A percentile compares a stretch with the other conserved stretches of the same genome.
Conservation (phyloP, 805 yeast species). For the Diddensiella caesifluorescens region DNA sequence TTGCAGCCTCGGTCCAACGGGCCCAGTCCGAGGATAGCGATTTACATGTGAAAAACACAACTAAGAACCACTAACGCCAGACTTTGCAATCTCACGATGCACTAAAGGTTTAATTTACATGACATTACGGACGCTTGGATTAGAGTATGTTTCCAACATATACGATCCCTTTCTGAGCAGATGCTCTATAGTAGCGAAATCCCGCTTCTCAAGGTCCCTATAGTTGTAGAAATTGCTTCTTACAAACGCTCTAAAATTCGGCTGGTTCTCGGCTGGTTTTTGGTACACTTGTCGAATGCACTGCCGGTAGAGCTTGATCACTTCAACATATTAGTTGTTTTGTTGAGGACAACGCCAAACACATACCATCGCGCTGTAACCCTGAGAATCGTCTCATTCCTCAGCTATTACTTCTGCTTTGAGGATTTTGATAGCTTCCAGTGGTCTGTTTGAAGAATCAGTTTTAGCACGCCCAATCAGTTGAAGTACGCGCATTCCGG, state of each 20-base stretch:
- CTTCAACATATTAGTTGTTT: conserved; percentile 23
- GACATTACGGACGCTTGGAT: conserved; percentile 60
- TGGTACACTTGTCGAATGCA: conserved; percentile 43
- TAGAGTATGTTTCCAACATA: conserved; percentile 64
- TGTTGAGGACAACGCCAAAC: not conserved
- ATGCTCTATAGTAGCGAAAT: conserved; percentile 82
- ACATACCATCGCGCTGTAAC: conserved; percentile 39
- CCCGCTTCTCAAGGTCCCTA: conserved; percentile 58
- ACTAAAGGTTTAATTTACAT: no score
- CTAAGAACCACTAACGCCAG: no score
- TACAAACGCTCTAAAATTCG: conserved; percentile 42
- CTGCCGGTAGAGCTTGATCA: conserved; percentile 43
- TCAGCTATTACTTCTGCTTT: conserved; percentile 8
- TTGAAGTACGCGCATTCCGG: conserved; percentile 41
- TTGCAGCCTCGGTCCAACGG: no score
- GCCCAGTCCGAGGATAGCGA: no score
- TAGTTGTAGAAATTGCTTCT: conserved; percentile 61
- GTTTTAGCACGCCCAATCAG: conserved; percentile 55
- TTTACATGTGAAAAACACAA: no score
- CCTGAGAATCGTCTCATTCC: conserved; percentile 22
- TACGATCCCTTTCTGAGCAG: conserved; percentile 70
- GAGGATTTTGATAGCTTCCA: conserved; percentile 38
- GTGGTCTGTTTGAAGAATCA: conserved; percentile 38
- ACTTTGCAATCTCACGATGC: no score
- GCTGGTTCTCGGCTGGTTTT: conserved; percentile 45